A percentile compares a stretch with the other conserved stretches of the same genome.
phyloP scores from a whole-genome alignment of 1,284 basidiomycete genomes.

The Boletus mariae region DNA sequence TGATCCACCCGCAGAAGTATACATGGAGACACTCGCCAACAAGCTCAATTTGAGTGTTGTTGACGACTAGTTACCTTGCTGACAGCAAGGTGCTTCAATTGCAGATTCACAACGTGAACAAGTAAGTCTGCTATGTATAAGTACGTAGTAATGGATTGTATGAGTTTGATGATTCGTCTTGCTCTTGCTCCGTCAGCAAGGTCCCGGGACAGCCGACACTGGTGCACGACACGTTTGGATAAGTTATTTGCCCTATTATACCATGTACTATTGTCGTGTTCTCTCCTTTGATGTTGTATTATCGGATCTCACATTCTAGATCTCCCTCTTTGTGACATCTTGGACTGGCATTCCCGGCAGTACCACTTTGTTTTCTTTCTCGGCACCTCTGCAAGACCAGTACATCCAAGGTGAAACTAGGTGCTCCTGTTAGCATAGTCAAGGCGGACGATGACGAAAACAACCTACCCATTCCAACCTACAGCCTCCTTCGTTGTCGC shows the following conservation, averaged over 20 bases:
- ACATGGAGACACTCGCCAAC: conserved; percentile 77
- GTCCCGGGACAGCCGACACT: too few species aligned
- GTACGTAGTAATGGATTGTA: too few species aligned
- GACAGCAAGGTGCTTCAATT: too few species aligned
- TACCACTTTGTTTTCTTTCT: conserved; percentile 65
- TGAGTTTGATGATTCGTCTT: too few species aligned
- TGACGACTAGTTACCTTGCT: conserved; percentile 26
- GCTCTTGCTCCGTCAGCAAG: too few species aligned
- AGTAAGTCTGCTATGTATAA: too few species aligned
- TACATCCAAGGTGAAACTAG: conserved; percentile 75
- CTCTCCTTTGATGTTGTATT: conserved; percentile 6
- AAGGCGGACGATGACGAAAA: neutral
- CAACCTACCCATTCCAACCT: conserved; percentile 70
- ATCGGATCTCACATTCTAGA: conserved; percentile 14
- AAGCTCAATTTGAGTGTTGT: conserved; percentile 56
- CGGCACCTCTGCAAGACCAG: conserved; percentile 58
- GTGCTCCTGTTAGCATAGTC: conserved; percentile 10
- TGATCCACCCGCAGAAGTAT: conserved; percentile 51
- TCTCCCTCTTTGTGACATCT: conserved; percentile 29
- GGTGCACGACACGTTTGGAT: conserved; percentile 11
- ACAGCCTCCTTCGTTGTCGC: conserved; percentile 62
- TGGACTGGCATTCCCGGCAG: conserved; percentile 57
- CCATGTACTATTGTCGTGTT: conserved; percentile 7
- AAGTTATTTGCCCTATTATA: conserved; percentile 24
- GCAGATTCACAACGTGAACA: too few species aligned